These are phyloP conservation scores for Peronospora tabacina DNA, from an alignment of 352 stramenopile genomes.

Conservation along the genomic window DNA sequence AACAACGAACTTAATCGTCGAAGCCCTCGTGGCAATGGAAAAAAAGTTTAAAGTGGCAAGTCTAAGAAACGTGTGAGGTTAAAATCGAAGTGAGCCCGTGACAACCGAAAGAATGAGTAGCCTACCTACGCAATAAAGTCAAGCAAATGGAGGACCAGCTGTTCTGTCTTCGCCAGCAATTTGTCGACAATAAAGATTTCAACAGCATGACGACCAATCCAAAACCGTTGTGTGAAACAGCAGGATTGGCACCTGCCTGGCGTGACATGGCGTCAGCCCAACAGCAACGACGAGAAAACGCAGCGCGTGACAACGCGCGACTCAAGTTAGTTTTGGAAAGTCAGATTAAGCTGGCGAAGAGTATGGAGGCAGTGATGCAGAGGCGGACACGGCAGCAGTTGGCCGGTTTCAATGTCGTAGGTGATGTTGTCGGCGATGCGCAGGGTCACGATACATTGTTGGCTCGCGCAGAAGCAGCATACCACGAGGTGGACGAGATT, in stretches of 20 bases:
- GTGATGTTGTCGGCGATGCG: conserved; percentile 7
- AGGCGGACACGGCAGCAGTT: conserved; percentile 27
- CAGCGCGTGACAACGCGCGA: conserved; percentile 38
- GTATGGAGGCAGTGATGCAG: conserved; percentile 37
- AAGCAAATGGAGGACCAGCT: conserved; percentile 36
- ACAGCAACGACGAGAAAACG: conserved; percentile 27
- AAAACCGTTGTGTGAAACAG: conserved; percentile 10
- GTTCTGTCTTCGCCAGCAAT: conserved; percentile 23
- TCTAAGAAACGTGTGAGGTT: conserved; percentile 23
- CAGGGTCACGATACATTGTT: conserved; percentile 28
- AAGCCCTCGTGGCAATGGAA: not conserved
- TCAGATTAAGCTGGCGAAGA: conserved; percentile 42
- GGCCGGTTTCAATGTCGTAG: conserved; percentile 25
- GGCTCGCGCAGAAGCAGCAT: conserved; percentile 23
- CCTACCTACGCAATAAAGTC: conserved; percentile 38
- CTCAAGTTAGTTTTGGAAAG: conserved; percentile 41
- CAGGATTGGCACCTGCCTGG: conserved; percentile 24
- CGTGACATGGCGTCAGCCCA: conserved; percentile 30
- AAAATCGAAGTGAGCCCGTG: conserved; percentile 33
- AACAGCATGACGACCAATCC: conserved; percentile 2
- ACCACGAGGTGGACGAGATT: conserved; percentile 33
- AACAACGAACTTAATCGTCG: conserved; percentile 5
- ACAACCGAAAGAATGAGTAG: conserved; percentile 38
- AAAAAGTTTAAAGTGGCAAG: conserved; percentile 13
- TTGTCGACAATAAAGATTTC: conserved; percentile 18